phyloP scores from a whole-genome alignment of 768 basidiomycete species.

The Tephrocybe sp. region DNA sequence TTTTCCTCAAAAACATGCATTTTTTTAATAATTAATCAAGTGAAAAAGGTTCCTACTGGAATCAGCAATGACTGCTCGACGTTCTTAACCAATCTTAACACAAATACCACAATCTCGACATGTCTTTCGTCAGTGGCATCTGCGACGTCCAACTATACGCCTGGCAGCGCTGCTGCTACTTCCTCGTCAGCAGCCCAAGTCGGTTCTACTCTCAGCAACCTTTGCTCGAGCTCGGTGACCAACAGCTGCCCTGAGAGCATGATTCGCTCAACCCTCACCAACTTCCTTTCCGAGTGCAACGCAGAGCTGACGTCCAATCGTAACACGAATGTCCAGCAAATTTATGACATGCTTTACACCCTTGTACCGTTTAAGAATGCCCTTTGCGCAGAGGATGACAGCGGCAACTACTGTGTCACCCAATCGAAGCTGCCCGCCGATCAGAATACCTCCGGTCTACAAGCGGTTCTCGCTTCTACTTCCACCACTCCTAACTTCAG shows the following conservation, averaged over 20 bases:
- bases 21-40: slow-evolving; percentile 14
- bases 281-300: slow-evolving; percentile 71
- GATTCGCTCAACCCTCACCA: slow-evolving; percentile 58
- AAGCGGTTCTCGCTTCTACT: slow-evolving; percentile 27
- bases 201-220: slow-evolving; percentile 42
- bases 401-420: slow-evolving; percentile 66
- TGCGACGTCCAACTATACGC: slow-evolving; percentile 54
- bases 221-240: slow-evolving; percentile 52
- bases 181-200: slow-evolving; percentile 42
- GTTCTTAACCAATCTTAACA: slow-evolving; percentile 66
- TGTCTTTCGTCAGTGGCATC: slow-evolving; percentile 65
- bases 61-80: slow-evolving; percentile 52
- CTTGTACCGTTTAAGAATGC: slow-evolving; percentile 63
- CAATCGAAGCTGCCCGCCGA: slow-evolving; percentile 35
- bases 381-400: slow-evolving; percentile 74
- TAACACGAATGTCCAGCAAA: slow-evolving; percentile 47
- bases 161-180: slow-evolving; percentile 39
- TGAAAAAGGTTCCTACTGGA: slow-evolving; percentile 44
- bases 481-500: slow-evolving; percentile 51
- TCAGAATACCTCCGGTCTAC: slow-evolving; percentile 22
- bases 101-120: slow-evolving; percentile 46
- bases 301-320: slow-evolving; percentile 59
- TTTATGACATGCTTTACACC: slow-evolving; percentile 82
- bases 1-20: not conserved
- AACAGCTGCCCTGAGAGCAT: slow-evolving; percentile 51